Evolutionary conservation across 176 grass and related monocot genomes (phyloP), one percentile per base, ranked within the genome.

Genomic region (Miscanthus lutarioriparius): DNA sequence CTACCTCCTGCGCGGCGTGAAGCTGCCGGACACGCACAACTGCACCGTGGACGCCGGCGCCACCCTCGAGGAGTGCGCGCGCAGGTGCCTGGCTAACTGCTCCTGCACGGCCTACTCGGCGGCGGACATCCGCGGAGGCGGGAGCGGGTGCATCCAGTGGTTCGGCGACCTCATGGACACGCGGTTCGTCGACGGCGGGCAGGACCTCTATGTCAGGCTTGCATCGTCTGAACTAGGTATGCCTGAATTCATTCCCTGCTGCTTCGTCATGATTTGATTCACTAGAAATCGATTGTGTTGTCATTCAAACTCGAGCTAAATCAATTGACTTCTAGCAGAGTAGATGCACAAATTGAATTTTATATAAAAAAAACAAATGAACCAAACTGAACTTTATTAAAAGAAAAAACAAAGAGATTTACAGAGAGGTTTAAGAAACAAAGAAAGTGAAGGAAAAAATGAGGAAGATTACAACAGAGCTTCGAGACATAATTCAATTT

Each of bases 91-190:
- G 27, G 22, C 36, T 1, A 16, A 86, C 75, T 92, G 90, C 68
- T 11, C 6, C 33, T 92, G 90, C 83, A 76, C 76, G 45, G 86
- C 86, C 2, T 92, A 89, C 70, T 40, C 90, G 5, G 83, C 63
- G 58, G 83, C 49, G 65, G 79, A 94, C 68, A 87, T 87, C n/a
- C 86, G 51, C 0, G 80, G 70, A 2, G 81, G 77, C 8, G 68
- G 74, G 37, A 88, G 78, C 12, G 92, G 85, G 10, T 92, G 92
- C 83, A 80, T 95, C 19, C 83, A 87, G 61, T 95, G 92, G 92
- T 82, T 82, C 67, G 85, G 7, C 32, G 73, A 66, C 16, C 75
- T 95, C 2, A 44, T 90, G 88, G 90, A 92, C 80, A 90, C 83
- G 30, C 6, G 87, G 28, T 76, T 63, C 38, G 63, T 70, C 61